Percentiles rank a stretch among this genome's conserved stretches.
Evolutionary conservation across 768 basidiomycete species (phyloP).

Genomic region (Leccinum rimulosum): DNA sequence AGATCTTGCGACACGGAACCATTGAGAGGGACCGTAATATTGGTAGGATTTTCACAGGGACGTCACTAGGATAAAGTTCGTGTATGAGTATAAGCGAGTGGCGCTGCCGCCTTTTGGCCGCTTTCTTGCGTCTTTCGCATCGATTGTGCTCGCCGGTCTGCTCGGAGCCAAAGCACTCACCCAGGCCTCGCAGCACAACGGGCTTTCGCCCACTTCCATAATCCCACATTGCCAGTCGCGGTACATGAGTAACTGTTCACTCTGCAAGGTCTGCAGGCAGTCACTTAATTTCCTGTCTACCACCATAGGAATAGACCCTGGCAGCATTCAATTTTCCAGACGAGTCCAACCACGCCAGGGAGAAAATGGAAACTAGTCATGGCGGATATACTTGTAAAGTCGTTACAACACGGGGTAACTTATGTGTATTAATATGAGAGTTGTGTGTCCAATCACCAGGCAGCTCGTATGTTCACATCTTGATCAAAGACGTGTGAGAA

Average conservation of each 20-base stretch:
- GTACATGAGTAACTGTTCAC: too few relatives aligned
- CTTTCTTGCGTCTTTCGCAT: not conserved
- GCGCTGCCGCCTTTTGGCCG: not conserved
- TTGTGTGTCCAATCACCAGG: not conserved
- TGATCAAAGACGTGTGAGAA: slow-evolving; percentile 7
- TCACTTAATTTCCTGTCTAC: too few relatives aligned
- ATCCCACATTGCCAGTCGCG: too few relatives aligned
- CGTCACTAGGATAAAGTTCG: too few relatives aligned
- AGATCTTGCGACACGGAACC: slow-evolving; percentile 45
- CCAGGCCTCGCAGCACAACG: too few relatives aligned
- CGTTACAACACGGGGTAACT: slow-evolving; percentile 1
- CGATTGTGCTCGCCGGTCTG: too few relatives aligned
- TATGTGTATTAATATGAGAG: not conserved
- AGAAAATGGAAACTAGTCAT: not conserved
- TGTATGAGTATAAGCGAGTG: not conserved
- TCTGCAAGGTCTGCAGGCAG: too few relatives aligned
- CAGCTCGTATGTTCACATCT: slow-evolving; percentile 19
- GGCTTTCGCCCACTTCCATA: too few relatives aligned
- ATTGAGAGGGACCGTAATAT: slow-evolving; percentile 35
- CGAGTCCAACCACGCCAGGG: too few relatives aligned
- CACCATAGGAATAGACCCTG: not conserved
- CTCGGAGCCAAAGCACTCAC: too few relatives aligned
- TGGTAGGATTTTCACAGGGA: too few relatives aligned
- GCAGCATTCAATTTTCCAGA: not conserved
- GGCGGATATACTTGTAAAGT: not conserved